Conservation (phyloP, 108 stramenopile genomes). For the Cylindrotheca closterium region DNA sequence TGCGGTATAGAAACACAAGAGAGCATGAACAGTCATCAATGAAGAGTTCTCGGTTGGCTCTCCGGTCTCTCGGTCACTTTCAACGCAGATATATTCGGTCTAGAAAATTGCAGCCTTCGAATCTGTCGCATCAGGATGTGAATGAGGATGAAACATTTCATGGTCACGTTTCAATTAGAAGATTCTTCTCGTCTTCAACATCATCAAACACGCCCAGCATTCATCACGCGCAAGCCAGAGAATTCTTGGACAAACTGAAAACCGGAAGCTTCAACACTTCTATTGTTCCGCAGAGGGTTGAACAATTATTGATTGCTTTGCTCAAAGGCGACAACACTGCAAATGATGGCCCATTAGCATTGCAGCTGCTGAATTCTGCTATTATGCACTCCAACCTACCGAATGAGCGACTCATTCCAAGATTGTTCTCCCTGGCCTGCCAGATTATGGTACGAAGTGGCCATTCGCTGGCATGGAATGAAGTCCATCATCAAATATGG, state of each 20-base stretch:
- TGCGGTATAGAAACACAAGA: too few relatives aligned
- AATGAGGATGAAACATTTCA: too few relatives aligned
- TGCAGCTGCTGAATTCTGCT: slow-evolving; percentile 26
- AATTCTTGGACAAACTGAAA: slow-evolving; percentile 16
- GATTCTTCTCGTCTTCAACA: too few relatives aligned
- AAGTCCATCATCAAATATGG: slow-evolving; percentile 24
- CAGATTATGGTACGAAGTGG: slow-evolving; percentile 26
- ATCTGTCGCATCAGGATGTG: too few relatives aligned
- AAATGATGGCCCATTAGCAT: slow-evolving; percentile 21
- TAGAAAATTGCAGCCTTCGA: too few relatives aligned
- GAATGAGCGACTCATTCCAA: slow-evolving; percentile 22
- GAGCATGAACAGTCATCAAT: too few relatives aligned
- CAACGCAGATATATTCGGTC: too few relatives aligned
- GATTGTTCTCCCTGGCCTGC: slow-evolving; percentile 29
- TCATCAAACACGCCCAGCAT: too few relatives aligned
- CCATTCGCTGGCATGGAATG: slow-evolving; percentile 6
- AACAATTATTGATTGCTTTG: slow-evolving; percentile 14
- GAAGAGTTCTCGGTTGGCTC: too few relatives aligned
- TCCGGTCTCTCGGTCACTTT: too few relatives aligned
- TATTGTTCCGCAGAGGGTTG: slow-evolving; percentile 27
- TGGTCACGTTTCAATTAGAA: too few relatives aligned
- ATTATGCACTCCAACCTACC: slow-evolving; percentile 12
- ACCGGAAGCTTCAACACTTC: not conserved
- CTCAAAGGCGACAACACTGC: slow-evolving; percentile 8
- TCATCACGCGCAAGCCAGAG: not conserved